Evolutionary conservation across 306 rosid genomes (phyloP), one percentile per base, ranked within the genome.

Genomic region (Vigna hirtella): DNA sequence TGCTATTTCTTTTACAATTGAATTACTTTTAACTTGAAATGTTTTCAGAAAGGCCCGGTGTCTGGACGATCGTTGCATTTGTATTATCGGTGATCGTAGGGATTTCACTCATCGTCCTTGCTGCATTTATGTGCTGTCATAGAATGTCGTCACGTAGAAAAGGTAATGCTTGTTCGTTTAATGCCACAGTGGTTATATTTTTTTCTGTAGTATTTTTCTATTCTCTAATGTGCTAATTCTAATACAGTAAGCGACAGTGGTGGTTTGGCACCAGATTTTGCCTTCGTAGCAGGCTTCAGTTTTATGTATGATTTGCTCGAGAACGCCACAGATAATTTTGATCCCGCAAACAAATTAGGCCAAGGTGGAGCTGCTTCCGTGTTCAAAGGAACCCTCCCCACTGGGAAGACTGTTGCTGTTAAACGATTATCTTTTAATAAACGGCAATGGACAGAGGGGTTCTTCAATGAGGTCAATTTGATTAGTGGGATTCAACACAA

Each of bases 401-500:
- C 83, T 30, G 96, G 96, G 28, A 80, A 66, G 38, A 72, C 49
- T 2, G 87, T 92, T 50, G 93, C 90, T 18, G 89, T 92, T 20
- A 92, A 92, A 70, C 85, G 89, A 72, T 78, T 92, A 52, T 85
- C 82, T 69, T 90, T 84, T 64, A 85, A 83, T 61, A 75, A 89
- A 2, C 43, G 84, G 36, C 90, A 88, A 76, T 88, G 93, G 97
- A 87, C 83, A 9, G 91, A 83, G 14, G 87, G 78, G 51, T 84
- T 92, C 83, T 90, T 88, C 89, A 86, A 86, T 67, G 93, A 86
- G 65, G 84, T 88, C 38, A 86, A 90, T 75, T 83, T 86, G 70
- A 84, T 88, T 14, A 85, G 74, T 26, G 88, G 87, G 12, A 86
- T 84, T 79, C 76, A 83, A 51, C 93, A 84, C 81, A 88, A 86